Evolutionary conservation across 2,329 filamentous ascomycete genomes (phyloP).

Genomic region (Fusarium fujikuroi): DNA sequence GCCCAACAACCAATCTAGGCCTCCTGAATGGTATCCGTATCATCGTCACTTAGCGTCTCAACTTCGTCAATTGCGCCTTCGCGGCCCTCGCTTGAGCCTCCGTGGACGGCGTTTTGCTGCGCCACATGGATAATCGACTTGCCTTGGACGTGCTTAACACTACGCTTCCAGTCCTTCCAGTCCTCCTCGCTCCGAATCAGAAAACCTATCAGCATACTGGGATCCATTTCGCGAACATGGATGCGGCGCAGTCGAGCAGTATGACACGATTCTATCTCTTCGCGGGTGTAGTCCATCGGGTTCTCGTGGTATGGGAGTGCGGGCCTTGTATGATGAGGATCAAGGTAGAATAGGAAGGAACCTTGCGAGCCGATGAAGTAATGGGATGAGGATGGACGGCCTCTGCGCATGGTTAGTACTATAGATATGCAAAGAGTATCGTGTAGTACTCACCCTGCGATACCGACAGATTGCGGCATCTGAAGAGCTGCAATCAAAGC

Average conservation of each 20-base stretch:
- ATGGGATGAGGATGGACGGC: conserved; percentile 87
- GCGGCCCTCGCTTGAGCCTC: conserved; percentile 66
- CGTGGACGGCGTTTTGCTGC: conserved; percentile 70
- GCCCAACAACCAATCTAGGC: conserved; percentile 28
- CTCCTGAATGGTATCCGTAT: conserved; percentile 57
- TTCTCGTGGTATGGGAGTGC: conserved; percentile 72
- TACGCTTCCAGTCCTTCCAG: conserved; percentile 83
- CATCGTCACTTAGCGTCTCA: conserved; percentile 83
- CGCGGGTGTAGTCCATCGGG: conserved; percentile 68
- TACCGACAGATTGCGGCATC: conserved; percentile 92
- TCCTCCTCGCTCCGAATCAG: conserved; percentile 84
- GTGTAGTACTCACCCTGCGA: conserved; percentile 78
- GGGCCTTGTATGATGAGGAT: conserved; percentile 87
- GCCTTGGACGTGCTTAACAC: conserved; percentile 78
- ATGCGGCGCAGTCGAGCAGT: conserved; percentile 85
- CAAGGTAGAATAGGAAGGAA: conserved; percentile 89
- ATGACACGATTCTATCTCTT: conserved; percentile 86
- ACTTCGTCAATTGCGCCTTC: conserved; percentile 88
- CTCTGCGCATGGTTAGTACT: conserved; percentile 61
- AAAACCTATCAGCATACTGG: conserved; percentile 97
- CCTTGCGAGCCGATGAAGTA: conserved; percentile 72
- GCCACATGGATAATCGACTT: conserved; percentile 89
- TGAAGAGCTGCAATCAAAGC: conserved; percentile 87
- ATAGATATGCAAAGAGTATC: not conserved
- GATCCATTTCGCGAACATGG: conserved; percentile 92